Conservation (phyloP, 1,284 basidiomycete genomes). For the Trichosporon inkin region DNA sequence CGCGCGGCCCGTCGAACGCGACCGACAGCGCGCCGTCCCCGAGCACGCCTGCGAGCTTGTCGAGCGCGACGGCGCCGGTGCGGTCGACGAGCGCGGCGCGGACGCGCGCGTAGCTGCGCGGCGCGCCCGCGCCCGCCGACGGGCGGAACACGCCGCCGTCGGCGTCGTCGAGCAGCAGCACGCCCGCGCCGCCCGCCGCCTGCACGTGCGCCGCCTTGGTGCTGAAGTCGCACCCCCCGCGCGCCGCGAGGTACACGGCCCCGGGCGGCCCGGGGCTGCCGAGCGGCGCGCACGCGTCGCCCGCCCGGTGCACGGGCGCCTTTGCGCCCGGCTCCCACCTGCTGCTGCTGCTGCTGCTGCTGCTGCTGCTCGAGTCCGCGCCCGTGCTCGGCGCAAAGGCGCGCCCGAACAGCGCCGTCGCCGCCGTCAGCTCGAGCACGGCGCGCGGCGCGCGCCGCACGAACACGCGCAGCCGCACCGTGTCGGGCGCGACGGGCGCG, state of each 20-base stretch:
- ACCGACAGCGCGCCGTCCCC: neutral
- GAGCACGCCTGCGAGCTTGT: neutral
- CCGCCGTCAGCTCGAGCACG: neutral
- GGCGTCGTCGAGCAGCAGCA: slow-evolving; percentile 60
- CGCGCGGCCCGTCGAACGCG: neutral
- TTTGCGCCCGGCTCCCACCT: slow-evolving; percentile 13
- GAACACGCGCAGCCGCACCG: neutral
- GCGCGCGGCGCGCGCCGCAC: neutral
- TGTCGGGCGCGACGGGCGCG: neutral
- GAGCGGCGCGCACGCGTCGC: slow-evolving; percentile 19
- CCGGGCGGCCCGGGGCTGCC: slow-evolving; percentile 5
- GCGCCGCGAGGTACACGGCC: slow-evolving; percentile 28
- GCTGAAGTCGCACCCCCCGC: slow-evolving; percentile 76
- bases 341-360: too few relatives aligned
- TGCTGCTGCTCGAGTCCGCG: neutral
- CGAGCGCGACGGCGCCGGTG: neutral
- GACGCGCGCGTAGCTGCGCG: neutral
- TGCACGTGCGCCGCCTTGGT: slow-evolving; percentile 68
- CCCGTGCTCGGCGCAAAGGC: neutral
- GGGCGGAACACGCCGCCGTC: slow-evolving; percentile 37
- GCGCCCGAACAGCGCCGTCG: slow-evolving; percentile 18
- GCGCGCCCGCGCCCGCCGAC: slow-evolving; percentile 27
- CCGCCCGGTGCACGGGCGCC: slow-evolving; percentile 14
- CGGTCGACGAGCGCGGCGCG: neutral
- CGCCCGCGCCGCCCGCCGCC: slow-evolving; percentile 64